Conservation (phyloP, 1,284 basidiomycete genomes). For the Irpex sp. region DNA sequence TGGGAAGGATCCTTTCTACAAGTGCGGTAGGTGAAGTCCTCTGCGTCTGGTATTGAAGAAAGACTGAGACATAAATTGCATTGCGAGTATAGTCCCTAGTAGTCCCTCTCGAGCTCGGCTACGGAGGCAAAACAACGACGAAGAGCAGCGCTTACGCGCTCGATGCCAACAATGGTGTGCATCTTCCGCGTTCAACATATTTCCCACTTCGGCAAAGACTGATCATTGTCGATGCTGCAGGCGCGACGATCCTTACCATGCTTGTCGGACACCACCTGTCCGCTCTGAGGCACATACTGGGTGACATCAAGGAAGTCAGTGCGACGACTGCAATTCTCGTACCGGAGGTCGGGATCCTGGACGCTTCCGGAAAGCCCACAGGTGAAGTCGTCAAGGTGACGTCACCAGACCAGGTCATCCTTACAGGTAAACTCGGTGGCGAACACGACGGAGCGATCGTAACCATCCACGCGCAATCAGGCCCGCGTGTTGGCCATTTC, state of each 20-base stretch:
- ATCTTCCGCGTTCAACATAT: too few relatives aligned
- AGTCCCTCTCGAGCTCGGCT: too few relatives aligned
- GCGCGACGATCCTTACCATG: slow-evolving; percentile 23
- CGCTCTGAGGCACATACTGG: slow-evolving; percentile 22
- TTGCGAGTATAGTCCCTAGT: too few relatives aligned
- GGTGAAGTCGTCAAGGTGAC: slow-evolving; percentile 14
- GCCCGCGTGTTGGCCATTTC: slow-evolving; percentile 11
- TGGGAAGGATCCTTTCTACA: slow-evolving; percentile 20
- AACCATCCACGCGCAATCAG: slow-evolving; percentile 12
- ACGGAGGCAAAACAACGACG: too few relatives aligned
- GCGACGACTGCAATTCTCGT: slow-evolving; percentile 22
- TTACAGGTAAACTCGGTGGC: slow-evolving; percentile 21
- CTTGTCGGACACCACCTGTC: slow-evolving; percentile 24
- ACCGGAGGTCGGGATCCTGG: slow-evolving; percentile 20
- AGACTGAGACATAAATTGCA: neutral
- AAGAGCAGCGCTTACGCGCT: too few relatives aligned
- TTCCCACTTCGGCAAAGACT: too few relatives aligned
- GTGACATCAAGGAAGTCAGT: slow-evolving; percentile 23
- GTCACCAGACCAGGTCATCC: slow-evolving; percentile 22
- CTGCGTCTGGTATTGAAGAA: neutral
- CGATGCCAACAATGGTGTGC: too few relatives aligned
- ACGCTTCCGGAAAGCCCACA: slow-evolving; percentile 18
- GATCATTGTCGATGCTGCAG: slow-evolving; percentile 9
- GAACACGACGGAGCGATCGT: neutral
- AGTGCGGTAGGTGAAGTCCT: slow-evolving; percentile 17